These are phyloP conservation scores for Mimosa pudica DNA, from an alignment of 306 rosid species.

Conservation along the genomic window DNA sequence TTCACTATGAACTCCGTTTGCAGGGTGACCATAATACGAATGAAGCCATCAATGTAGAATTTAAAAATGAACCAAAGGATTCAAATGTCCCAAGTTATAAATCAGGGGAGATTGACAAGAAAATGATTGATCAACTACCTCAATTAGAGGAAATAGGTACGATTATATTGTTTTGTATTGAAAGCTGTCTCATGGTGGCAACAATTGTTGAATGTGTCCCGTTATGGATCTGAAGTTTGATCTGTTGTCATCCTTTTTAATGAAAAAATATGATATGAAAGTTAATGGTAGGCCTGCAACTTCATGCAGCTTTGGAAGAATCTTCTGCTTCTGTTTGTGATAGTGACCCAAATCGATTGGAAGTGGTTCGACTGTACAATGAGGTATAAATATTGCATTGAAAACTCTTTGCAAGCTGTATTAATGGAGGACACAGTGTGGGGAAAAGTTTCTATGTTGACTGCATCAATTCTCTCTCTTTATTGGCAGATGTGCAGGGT, in stretches of 20 bases:
- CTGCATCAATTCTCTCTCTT: constrained; percentile 25
- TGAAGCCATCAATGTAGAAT: constrained; percentile 56
- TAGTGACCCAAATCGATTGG: constrained; percentile 58
- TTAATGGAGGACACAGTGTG: constrained; percentile 2
- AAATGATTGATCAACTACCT: constrained; percentile 68
- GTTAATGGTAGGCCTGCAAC: constrained; percentile 24
- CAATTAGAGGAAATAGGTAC: constrained; percentile 65
- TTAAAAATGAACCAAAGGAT: constrained; percentile 53
- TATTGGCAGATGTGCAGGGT: constrained; percentile 77
- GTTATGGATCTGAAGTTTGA: neutral
- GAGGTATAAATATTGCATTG: constrained; percentile 51
- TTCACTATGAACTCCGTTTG: constrained; percentile 35
- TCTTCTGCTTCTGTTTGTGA: constrained; percentile 62
- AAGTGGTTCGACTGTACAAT: constrained; percentile 76
- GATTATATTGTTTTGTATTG: constrained; percentile 37
- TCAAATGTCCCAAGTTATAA: constrained; percentile 48
- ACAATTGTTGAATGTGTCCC: constrained; percentile 25
- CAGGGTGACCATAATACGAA: constrained; percentile 68
- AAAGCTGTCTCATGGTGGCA: constrained; percentile 5
- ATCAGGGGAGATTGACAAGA: constrained; percentile 48
- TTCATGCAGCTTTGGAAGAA: constrained; percentile 72
- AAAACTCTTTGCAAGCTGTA: constrained; percentile 9
- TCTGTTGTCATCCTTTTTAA: neutral
- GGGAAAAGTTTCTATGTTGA: constrained; percentile 8
- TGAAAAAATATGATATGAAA: neutral